Percentiles rank a stretch among this genome's conserved stretches.
Conservation (phyloP, 31 red algal genomes). For the Bonnemaisonia californica region DNA sequence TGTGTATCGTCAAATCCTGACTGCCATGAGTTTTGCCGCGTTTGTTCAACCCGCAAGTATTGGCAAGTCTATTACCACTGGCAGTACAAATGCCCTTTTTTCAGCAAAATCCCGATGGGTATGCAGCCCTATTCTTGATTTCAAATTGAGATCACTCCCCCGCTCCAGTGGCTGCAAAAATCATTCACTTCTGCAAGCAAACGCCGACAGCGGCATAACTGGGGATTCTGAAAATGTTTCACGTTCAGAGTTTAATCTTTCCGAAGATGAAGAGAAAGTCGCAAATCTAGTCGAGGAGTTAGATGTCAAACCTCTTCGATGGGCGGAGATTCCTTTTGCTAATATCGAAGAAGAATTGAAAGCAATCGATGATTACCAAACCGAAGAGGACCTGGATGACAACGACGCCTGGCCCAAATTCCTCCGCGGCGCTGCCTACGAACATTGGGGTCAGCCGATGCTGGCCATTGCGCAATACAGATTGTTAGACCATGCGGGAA, state of each 20-base stretch:
- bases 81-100: neutral
- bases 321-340: conserved; percentile 64
- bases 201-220: neutral
- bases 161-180: too few species aligned
- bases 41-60: neutral
- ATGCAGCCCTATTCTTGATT: too few species aligned
- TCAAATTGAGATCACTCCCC: too few species aligned
- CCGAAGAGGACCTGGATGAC: conserved; percentile 43
- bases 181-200: neutral
- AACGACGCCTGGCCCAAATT: conserved; percentile 76
- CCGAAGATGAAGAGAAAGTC: neutral
- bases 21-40: neutral
- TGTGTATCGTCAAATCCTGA: too few species aligned
- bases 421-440: conserved; percentile 75
- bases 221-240: neutral
- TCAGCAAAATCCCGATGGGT: too few species aligned
- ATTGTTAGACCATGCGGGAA: neutral
- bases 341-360: conserved; percentile 61
- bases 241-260: neutral
- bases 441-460: conserved; percentile 69
- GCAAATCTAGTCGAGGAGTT: neutral
- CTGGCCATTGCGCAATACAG: conserved; percentile 70
- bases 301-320: conserved; percentile 26
- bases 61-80: neutral
- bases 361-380: conserved; percentile 66